Conservation (phyloP, 805 yeast genomes). For the Sugiyamaella boreocaroliniensis region DNA sequence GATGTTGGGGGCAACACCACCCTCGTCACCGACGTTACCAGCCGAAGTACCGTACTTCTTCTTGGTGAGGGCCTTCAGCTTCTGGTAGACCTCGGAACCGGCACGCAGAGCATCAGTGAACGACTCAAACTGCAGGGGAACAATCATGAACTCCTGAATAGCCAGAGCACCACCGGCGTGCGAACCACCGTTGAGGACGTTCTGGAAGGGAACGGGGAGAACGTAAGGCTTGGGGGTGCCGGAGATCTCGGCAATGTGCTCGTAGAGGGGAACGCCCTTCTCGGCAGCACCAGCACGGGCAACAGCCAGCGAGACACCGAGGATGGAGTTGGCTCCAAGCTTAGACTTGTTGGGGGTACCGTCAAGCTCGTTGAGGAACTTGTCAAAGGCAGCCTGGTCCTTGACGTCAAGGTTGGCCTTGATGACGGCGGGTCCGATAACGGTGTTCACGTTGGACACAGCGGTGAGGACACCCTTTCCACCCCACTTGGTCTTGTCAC, state of each 20-base stretch:
- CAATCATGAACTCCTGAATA: conserved; percentile 99
- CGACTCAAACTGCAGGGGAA: conserved; percentile 82
- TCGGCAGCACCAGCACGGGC: conserved; percentile 98
- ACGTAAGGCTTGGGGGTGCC: conserved; percentile 78
- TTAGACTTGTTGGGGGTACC: conserved; percentile 97
- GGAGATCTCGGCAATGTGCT: conserved; percentile 78
- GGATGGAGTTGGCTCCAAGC: conserved; percentile 97
- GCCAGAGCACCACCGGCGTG: conserved; percentile 99
- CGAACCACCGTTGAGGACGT: conserved; percentile 98
- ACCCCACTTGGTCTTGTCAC: conserved; percentile 94
- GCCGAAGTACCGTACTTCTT: conserved; percentile 96
- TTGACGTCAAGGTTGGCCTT: conserved; percentile 75
- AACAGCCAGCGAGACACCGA: conserved; percentile 95
- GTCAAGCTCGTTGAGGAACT: conserved; percentile 77
- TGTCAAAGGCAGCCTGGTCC: conserved; percentile 82
- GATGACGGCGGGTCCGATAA: conserved; percentile 90
- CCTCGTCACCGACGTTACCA: conserved; percentile 99
- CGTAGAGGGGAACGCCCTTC: conserved; percentile 87
- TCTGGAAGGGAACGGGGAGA: conserved; percentile 97
- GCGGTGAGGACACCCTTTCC: conserved; percentile 99
- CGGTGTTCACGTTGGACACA: conserved; percentile 88
- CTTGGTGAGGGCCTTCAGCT: conserved; percentile 86
- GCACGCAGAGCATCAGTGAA: conserved; percentile 95
- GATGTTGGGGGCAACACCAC: conserved; percentile 99
- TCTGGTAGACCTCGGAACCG: conserved; percentile 97